Evolutionary conservation across 139 green algal genomes (phyloP), one percentile per base, ranked within the genome.

Genomic region (Picochlorum sp.): DNA sequence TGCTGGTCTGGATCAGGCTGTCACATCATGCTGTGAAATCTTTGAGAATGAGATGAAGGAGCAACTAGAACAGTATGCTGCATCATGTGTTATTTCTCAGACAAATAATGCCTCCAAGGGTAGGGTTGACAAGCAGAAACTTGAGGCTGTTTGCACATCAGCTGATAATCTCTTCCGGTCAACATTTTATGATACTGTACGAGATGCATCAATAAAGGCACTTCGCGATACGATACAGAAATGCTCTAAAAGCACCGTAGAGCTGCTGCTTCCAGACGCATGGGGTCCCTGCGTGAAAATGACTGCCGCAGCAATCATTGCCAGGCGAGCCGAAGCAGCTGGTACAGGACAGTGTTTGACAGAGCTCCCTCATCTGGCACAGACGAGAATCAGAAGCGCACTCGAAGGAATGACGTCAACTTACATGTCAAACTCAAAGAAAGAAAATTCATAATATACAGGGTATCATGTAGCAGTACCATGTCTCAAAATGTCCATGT

Each of bases 1-100:
- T 65, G 11, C 30, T 58, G 26, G 61, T 66, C 14, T 58, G 7
- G 49, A 66, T 18, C 20, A 65, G 18, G 56, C 23, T 56, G 47
- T 10, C n/a, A 21, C 18, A 26, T 56, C 47, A 20, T 26, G 47
- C 47, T n/a, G 47, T 41, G 34, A 1, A 13, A 41, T 41, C 34
- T 41, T 41, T 41, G 34, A 41, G 34, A 41, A 41, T 41, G 34
- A 41, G 34, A 41, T 41, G 34, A 41, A 41, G 8, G 8, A 41
- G 7, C 34, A 41, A 14, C 34, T 41, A 41, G 34, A 41, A 41
- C 34, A 41, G 9, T 41, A 13, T 41, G 34, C 34, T 11, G 34
- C 34, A 41, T 41, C 34, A 41, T 41, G 34, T 6, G 8, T 41
- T 14, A 41, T 41, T 11, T 13, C 7, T 13, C 34, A 41, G 8